phyloP scores from a whole-genome alignment of 169 alveolate species.

The Eimeria maxima region DNA sequence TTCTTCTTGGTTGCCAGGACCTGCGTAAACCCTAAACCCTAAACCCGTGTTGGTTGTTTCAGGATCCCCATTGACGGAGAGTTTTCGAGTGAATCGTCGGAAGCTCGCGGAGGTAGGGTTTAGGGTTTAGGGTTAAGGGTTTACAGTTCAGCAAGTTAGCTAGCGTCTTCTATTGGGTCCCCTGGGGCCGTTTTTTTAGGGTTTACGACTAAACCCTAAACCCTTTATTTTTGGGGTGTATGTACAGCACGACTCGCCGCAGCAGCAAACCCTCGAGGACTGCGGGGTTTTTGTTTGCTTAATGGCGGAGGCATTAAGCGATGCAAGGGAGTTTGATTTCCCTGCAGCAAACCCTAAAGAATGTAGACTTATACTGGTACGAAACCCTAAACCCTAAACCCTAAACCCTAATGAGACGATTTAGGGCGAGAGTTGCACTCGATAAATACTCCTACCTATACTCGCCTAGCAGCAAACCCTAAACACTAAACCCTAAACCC shows the following conservation, averaged over 20 bases:
- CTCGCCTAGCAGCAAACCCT: too few species aligned
- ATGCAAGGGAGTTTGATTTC: slow-evolving; percentile 1
- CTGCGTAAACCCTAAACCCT: too few species aligned
- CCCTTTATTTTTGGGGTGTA: background rate
- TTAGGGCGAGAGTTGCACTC: too few species aligned
- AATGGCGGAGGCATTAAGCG: slow-evolving; percentile 18
- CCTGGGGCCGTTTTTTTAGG: too few species aligned
- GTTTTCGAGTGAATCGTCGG: background rate
- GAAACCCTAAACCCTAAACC: slow-evolving; percentile 38
- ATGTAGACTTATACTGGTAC: background rate
- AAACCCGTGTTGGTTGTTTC: background rate
- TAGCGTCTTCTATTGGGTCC: background rate
- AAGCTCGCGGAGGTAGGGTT: too few species aligned
- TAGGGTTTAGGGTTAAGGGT: slow-evolving; percentile 28
- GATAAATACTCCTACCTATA: too few species aligned
- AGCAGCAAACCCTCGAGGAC: slow-evolving; percentile 42
- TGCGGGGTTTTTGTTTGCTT: slow-evolving; percentile 39
- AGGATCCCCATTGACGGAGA: background rate
- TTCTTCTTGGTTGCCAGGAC: background rate
- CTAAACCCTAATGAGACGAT: too few species aligned
- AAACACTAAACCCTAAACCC: background rate
- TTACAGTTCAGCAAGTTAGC: background rate
- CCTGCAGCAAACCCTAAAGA: slow-evolving; percentile 4
- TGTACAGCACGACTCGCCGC: slow-evolving; percentile 20
- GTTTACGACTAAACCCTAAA: too few species aligned